Evolutionary conservation across 2,329 filamentous ascomycete species (phyloP), one percentile per base, ranked within the genome.

Genomic region (Pyricularia grisea): DNA sequence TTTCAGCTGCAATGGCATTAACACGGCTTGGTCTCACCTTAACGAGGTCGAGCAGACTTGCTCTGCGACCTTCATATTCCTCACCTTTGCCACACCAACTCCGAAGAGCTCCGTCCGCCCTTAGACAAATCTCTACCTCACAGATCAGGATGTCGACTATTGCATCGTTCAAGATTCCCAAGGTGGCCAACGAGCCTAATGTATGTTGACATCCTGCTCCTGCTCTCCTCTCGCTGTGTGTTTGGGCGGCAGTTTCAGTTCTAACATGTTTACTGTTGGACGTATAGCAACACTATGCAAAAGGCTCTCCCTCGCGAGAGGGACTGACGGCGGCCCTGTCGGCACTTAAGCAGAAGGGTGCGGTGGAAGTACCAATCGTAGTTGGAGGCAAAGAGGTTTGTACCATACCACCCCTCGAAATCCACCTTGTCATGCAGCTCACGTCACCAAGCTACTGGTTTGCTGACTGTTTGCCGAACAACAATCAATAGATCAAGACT

Each of bases 151-250:
- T 76, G 74, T 80, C 89, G 69, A 90, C 88, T 9, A 84, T 97
- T 72, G 94, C 93, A 67, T 85, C 88, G 71, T 98, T 97, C 86
- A 94, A 92, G 83, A 87, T 94, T 67, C 95, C 95, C 67, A 89
- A 89, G 72, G 88, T 97, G 74, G 83, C 87, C 77, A 99, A 99
- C 78, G 95, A 99, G 82, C 93, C 93, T n/a, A 99, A 97, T 78
- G 94, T 97, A 80, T 79, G 92, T 84, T 60, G 11, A 27, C 4
- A 27, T 27, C 27, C 2, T 27, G 27, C 23, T 20, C 33, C n/a
- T 20, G 9, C 28, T 12, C 33, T 25, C n/a, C 2, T 3, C 20
- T 66, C 5, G 9, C 23, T 66, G 64, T 7, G 20, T 36, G 30
- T n/a, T 17, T 36, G 17, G 17, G 23, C 3, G 64, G 20, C 23